Evolutionary conservation across 2,329 filamentous ascomycete genomes (phyloP), one percentile per base, ranked within the genome.

Genomic region (Penicillium concentricum): DNA sequence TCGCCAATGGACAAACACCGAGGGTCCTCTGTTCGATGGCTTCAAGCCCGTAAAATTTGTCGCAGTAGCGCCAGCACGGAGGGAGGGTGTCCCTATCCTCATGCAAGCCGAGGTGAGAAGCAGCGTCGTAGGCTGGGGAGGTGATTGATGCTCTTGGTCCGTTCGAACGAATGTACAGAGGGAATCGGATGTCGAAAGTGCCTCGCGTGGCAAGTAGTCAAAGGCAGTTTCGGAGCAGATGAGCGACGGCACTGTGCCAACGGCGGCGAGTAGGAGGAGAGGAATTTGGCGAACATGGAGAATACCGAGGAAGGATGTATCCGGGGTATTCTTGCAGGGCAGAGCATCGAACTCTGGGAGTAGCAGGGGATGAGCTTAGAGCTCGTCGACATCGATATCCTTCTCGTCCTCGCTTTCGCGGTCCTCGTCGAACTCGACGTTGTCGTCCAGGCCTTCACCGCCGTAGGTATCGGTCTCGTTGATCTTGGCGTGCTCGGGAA

Each of bases 401-500:
- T 91, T 92, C 74, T 83, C 86, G 62, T 82, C 84, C 70, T 79
- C 81, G 57, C 76, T 81, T 63, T 90, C 88, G 65, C 88, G 83
- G 78, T 96, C 93, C 77, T 97, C 92, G 80, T 95, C 94, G 82
- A 97, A 97, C 81, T 97, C 94, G 83, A 99, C 96, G 80, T 94
- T 94, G 81, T 96, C 91, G 78, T 94, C 93, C 76, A 96, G 89
- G 77, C 92, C 92, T 76, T 92, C 90, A 78, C 92, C 90, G 72
- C 91, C 86, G 74, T 86, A 79, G 65, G 91, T 96, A 78, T 97
- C 94, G 64, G 92, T 96, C 86, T 99, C 94, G 86, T 99, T 99
- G 86, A 99, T 99, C 89, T 97, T 97, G 76, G 94, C 94, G 72
- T 87, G 90, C 81, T 97, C 94, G 67, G 94, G 94, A 59, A 99